Percentiles rank a stretch among this genome's conserved stretches.
Evolutionary conservation across 2,329 filamentous ascomycete species (phyloP).

Genomic region (Seiridium unicorne): DNA sequence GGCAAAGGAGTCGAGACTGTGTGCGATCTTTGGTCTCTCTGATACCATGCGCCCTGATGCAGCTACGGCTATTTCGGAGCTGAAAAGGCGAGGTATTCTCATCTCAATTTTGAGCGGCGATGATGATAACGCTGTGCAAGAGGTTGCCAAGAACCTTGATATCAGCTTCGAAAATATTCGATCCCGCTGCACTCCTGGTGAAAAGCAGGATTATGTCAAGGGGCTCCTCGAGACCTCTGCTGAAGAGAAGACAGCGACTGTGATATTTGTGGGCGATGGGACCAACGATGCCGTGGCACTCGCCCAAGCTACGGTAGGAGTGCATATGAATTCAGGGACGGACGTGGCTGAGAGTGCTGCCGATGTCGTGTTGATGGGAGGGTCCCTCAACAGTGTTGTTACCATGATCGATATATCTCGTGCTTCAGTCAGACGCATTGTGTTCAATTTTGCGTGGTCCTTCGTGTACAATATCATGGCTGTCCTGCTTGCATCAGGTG

Average conservation of each 20-base stretch:
- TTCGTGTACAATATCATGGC: slow-evolving; percentile 70
- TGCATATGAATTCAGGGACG: slow-evolving; percentile 62
- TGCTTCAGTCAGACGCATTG: slow-evolving; percentile 46
- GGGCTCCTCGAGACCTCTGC: slow-evolving; percentile 24
- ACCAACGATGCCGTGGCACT: slow-evolving; percentile 77
- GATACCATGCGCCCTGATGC: slow-evolving; percentile 46
- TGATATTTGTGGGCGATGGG: slow-evolving; percentile 75
- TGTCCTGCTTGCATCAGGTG: slow-evolving; percentile 64
- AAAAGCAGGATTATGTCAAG: slow-evolving; percentile 45
- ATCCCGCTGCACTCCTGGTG: slow-evolving; percentile 41
- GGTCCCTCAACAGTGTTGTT: slow-evolving; percentile 53
- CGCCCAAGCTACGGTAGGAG: slow-evolving; percentile 67
- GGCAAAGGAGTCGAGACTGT: slow-evolving; percentile 31
- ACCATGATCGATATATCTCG: slow-evolving; percentile 54
- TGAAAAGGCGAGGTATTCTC: slow-evolving; percentile 36
- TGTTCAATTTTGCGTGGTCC: slow-evolving; percentile 70
- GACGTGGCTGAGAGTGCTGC: slow-evolving; percentile 68
- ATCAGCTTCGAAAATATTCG: slow-evolving; percentile 37
- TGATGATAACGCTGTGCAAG: slow-evolving; percentile 45
- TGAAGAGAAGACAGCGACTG: slow-evolving; percentile 15
- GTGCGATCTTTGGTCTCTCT: slow-evolving; percentile 44
- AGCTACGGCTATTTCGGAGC: slow-evolving; percentile 25
- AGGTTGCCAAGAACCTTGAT: slow-evolving; percentile 35
- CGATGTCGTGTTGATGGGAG: slow-evolving; percentile 65
- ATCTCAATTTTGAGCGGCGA: slow-evolving; percentile 54